Evolutionary conservation across 805 yeast species (phyloP).

Genomic region (Zygosaccharomyces kombuchaensis): DNA sequence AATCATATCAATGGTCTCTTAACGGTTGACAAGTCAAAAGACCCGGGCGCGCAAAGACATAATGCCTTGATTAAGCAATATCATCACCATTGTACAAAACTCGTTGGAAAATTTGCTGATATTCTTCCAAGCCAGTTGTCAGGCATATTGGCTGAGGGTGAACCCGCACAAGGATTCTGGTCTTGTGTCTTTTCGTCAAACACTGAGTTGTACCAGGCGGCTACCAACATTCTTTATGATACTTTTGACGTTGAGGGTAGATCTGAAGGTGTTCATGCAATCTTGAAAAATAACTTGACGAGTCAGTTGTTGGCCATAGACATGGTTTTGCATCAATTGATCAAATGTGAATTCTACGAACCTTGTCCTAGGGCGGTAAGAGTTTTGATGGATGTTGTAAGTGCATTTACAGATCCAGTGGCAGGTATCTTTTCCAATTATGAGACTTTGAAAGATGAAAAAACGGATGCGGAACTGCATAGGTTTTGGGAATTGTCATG

Average conservation of each 20-base stretch:
- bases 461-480: slow-evolving; percentile 31
- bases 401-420: slow-evolving; percentile 61
- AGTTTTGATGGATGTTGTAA: slow-evolving; percentile 67
- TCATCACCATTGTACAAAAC: slow-evolving; percentile 31
- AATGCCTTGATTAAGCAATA: slow-evolving; percentile 28
- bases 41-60: slow-evolving; percentile 23
- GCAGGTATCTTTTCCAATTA: slow-evolving; percentile 47
- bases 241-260: slow-evolving; percentile 78
- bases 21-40: slow-evolving; percentile 21
- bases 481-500: slow-evolving; percentile 68
- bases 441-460: slow-evolving; percentile 21
- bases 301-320: slow-evolving; percentile 48
- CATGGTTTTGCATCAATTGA: slow-evolving; percentile 43
- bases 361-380: slow-evolving; percentile 74
- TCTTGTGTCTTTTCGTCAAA: slow-evolving; percentile 66
- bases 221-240: slow-evolving; percentile 68
- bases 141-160: slow-evolving; percentile 38
- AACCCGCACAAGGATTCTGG: slow-evolving; percentile 63
- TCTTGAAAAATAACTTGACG: slow-evolving; percentile 44
- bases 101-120: slow-evolving; percentile 41
- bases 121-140: slow-evolving; percentile 37
- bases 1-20: slow-evolving; percentile 33
- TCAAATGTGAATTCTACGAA: slow-evolving; percentile 50
- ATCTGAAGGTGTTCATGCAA: slow-evolving; percentile 61
- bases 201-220: slow-evolving; percentile 55